A percentile compares a stretch with the other conserved stretches of the same genome.
Evolutionary conservation across 345 rosid genomes (phyloP).

Genomic region (Populus pruinosa): DNA sequence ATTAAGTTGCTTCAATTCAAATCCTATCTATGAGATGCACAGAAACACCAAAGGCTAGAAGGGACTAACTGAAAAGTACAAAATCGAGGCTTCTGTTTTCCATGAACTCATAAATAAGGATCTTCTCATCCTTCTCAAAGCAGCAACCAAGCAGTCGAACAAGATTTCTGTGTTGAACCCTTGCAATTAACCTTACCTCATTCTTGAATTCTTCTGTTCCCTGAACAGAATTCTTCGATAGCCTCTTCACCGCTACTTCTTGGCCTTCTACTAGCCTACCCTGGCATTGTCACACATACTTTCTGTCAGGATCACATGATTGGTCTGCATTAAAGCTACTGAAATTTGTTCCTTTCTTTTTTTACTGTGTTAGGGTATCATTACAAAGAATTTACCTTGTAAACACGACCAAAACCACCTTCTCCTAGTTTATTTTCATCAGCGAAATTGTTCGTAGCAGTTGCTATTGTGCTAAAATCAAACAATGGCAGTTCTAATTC

Average conservation of each 20-base stretch:
- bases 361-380: background rate
- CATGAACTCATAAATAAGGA: conserved; percentile 84
- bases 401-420: conserved; percentile 77
- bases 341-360: background rate
- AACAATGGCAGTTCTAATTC: conserved; percentile 55
- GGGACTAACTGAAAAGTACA: conserved; percentile 55
- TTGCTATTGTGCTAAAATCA: conserved; percentile 42
- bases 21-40: background rate
- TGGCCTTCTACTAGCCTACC: conserved; percentile 56
- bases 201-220: conserved; percentile 82
- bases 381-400: conserved; percentile 50
- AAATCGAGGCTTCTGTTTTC: conserved; percentile 72
- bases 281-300: conserved; percentile 26
- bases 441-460: conserved; percentile 47
- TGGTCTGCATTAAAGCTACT: background rate
- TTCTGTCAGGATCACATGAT: background rate
- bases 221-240: conserved; percentile 63
- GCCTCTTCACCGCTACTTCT: conserved; percentile 75
- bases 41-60: background rate
- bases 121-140: conserved; percentile 60
- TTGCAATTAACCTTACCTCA: conserved; percentile 72
- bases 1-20: conserved; percentile 1
- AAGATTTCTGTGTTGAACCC: conserved; percentile 79
- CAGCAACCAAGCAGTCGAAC: conserved; percentile 73
- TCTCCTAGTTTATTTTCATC: conserved; percentile 54